These are phyloP conservation scores for Salvia miltiorrhiza DNA, from an alignment of 257 asterid genomes.

Conservation along the genomic window DNA sequence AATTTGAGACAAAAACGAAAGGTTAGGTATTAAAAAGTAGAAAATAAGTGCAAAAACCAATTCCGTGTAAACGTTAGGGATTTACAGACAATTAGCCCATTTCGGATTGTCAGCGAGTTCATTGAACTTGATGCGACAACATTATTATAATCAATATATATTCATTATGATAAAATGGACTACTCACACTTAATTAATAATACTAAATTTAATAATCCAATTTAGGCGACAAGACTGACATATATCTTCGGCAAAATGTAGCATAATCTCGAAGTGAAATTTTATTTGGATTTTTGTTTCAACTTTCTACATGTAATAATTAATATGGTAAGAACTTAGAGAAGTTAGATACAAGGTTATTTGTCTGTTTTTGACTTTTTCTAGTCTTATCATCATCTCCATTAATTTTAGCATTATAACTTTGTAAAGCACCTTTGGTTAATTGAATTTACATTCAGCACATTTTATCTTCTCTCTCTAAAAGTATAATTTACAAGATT, in stretches of 20 bases:
- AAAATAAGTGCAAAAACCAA: too few relatives aligned
- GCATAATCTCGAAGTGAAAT: background rate
- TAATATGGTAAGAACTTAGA: constrained; percentile 2
- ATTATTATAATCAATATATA: background rate
- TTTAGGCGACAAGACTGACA: background rate
- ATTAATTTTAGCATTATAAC: background rate
- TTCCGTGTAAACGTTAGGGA: too few relatives aligned
- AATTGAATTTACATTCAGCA: background rate
- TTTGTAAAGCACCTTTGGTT: background rate
- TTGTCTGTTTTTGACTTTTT: background rate
- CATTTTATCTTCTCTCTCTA: too few relatives aligned
- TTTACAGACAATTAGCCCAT: too few relatives aligned
- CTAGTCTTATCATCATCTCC: background rate
- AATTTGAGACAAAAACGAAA: too few relatives aligned
- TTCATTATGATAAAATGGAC: constrained; percentile 10
- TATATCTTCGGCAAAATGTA: background rate
- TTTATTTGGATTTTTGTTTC: constrained; percentile 3
- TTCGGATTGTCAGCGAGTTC: background rate
- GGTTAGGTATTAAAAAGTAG: too few relatives aligned
- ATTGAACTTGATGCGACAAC: constrained; percentile 9
- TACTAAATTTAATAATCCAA: background rate
- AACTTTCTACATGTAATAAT: constrained; percentile 6
- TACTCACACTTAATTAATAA: background rate
- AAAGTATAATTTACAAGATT: too few relatives aligned
- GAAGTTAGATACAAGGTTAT: background rate